Percentiles rank a stretch among this genome's conserved stretches.
Conservation (phyloP, 257 asterid species). For the Scutellaria galericulata region DNA sequence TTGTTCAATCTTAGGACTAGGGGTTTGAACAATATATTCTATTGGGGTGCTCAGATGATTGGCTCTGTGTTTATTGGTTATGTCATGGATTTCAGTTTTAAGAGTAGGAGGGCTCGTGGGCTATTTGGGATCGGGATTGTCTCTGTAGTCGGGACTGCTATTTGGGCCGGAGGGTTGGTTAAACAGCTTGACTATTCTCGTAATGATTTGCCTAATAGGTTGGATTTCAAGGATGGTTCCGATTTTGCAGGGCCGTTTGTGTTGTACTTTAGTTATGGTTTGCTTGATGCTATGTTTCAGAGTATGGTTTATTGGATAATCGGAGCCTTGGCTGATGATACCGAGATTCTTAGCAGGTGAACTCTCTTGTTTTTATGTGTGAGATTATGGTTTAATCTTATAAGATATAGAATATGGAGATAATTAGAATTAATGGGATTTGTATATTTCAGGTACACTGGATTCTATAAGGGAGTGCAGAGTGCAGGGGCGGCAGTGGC, state of each 20-base stretch:
- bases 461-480: constrained; percentile 75
- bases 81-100: constrained; percentile 66
- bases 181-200: constrained; percentile 67
- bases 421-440: not conserved
- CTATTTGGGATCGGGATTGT: constrained; percentile 35
- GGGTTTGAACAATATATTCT: constrained; percentile 66
- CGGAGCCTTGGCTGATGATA: constrained; percentile 89
- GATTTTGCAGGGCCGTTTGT: constrained; percentile 83
- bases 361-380: constrained; percentile 40
- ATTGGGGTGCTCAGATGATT: constrained; percentile 82
- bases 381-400: constrained; percentile 34
- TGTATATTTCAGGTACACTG: constrained; percentile 46
- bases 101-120: constrained; percentile 81
- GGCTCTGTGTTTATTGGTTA: constrained; percentile 66
- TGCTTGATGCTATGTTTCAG: constrained; percentile 94
- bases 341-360: constrained; percentile 90
- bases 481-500: constrained; percentile 80
- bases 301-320: constrained; percentile 93
- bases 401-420: too few relatives aligned
- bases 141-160: constrained; percentile 64
- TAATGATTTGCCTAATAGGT: constrained; percentile 39
- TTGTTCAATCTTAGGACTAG: constrained; percentile 82
- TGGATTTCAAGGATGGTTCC: constrained; percentile 78
- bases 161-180: constrained; percentile 94
- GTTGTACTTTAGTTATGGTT: constrained; percentile 81